Evolutionary conservation across 139 green algal species (phyloP).

Genomic region (Dunaliella primolecta): DNA sequence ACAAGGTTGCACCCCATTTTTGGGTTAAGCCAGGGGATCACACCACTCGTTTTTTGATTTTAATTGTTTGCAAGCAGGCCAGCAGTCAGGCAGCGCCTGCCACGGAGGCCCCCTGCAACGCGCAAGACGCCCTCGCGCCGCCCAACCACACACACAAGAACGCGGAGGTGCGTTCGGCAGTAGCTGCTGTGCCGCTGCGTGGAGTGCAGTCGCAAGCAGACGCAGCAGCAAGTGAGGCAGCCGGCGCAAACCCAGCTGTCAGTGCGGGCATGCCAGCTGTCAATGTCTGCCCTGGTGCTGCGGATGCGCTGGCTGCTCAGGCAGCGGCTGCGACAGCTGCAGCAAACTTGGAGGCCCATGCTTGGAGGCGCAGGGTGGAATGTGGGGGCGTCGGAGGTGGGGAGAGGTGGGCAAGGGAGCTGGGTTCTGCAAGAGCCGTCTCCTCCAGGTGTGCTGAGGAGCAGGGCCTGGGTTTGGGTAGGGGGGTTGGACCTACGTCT

Average conservation of each 20-base stretch:
- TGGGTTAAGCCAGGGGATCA: no score
- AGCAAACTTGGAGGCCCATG: background rate
- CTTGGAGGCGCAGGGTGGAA: background rate
- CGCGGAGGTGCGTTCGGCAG: background rate
- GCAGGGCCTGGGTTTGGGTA: background rate
- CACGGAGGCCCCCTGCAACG: no score
- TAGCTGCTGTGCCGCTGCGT: background rate
- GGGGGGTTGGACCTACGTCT: background rate
- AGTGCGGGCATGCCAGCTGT: background rate
- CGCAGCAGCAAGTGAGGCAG: background rate
- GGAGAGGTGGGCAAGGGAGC: background rate
- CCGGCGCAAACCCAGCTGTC: background rate
- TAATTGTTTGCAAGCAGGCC: no score
- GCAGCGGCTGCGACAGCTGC: background rate
- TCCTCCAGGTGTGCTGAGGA: no score
- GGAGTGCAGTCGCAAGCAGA: background rate
- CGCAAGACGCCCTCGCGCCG: no score
- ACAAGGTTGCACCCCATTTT: no score
- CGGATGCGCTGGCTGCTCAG: background rate
- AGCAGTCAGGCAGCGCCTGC: no score
- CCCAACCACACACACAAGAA: background rate
- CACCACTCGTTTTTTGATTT: no score
- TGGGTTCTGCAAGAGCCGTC: no score
- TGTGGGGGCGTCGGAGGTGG: background rate
- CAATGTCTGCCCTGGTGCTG: background rate